Base-by-base conservation (phyloP, 805 yeast species). In the Candida nemodendra region DNA sequence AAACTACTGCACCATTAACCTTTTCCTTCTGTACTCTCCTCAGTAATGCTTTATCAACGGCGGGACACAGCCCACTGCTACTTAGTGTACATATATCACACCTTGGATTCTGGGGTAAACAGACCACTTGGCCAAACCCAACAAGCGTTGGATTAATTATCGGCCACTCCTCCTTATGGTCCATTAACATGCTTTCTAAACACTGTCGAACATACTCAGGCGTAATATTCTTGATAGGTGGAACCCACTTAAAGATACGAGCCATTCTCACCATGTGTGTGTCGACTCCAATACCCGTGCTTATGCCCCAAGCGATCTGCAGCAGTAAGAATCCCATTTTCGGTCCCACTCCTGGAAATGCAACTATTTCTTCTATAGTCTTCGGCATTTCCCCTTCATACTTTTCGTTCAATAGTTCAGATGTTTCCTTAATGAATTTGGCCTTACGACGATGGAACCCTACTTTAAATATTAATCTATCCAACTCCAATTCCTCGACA, bases 301-400 rank as follows among this genome's bases (percentile, higher is more conserved):
- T 79, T 41, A 81, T 66, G 28, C 70, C 66, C 96, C 96, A 89
- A 0, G 93, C 95, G 27, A 78, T 74, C 52, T 88, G 95, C 41
- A 88, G 65, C 2, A 90, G 70, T 27, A 90, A 62, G 56, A 76
- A 84, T 0, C 95, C 95, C 98, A 90, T 90, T 58, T 90, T 90
- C 7, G 96, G 96, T 0, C 98, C 98, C 3, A 90, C 95, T 0
- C 98, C 98, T 0, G 96, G 96, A 22, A 90, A 64, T 0, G 73
- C 60, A 4, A 75, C 69, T 35, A 90, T 69, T 1, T 81, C 90
- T 5, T 73, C 78, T 7, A 84, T 70, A 2, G 81, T 71, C 41
- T 72, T 61, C 0, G 98, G 98, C 3, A 91, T 72, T 47, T 89
- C 96, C 6, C 79, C 79, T 9, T 66, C 64, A 54, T 70, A 78